Conservation (phyloP, 176 grass and related monocot genomes). For the Dactylis glomerata region DNA sequence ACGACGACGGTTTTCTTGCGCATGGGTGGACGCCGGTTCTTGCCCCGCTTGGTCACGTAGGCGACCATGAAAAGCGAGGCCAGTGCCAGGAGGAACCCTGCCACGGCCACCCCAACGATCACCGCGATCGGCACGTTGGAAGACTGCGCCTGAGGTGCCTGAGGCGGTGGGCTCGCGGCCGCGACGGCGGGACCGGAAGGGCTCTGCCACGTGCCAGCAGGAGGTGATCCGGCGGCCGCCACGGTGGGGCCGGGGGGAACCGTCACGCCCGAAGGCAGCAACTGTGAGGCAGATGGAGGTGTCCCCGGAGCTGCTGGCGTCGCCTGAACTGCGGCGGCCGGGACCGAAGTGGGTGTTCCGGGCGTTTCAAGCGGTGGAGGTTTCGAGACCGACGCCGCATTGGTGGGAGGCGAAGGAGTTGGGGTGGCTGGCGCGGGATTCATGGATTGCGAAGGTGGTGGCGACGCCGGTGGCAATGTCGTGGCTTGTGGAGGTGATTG, state of each 20-base stretch:
- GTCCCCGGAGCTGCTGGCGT: neutral
- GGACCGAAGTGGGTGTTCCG: neutral
- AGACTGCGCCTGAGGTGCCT: neutral
- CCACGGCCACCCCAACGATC: conserved; percentile 40
- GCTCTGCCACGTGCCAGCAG: neutral
- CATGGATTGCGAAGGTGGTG: conserved; percentile 6
- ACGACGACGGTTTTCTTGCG: conserved; percentile 5
- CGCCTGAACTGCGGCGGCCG: neutral
- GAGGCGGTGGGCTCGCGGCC: neutral
- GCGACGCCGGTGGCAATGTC: neutral
- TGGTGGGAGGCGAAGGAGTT: neutral
- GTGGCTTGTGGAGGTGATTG: neutral
- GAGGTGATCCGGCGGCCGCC: neutral
- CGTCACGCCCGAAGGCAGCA: neutral
- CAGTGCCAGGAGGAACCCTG: conserved; percentile 37
- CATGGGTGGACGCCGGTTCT: neutral
- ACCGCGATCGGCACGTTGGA: neutral
- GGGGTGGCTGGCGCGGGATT: neutral
- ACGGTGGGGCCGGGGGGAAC: neutral
- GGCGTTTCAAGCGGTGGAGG: neutral
- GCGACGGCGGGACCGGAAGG: neutral
- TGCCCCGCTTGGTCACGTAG: conserved; percentile 15
- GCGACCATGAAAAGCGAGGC: conserved; percentile 26
- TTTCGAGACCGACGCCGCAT: neutral
- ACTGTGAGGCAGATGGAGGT: neutral